Evolutionary conservation across 2,329 filamentous ascomycete genomes (phyloP), one percentile per base, ranked within the genome.

Genomic region (Rhytidhysteron rufulum): DNA sequence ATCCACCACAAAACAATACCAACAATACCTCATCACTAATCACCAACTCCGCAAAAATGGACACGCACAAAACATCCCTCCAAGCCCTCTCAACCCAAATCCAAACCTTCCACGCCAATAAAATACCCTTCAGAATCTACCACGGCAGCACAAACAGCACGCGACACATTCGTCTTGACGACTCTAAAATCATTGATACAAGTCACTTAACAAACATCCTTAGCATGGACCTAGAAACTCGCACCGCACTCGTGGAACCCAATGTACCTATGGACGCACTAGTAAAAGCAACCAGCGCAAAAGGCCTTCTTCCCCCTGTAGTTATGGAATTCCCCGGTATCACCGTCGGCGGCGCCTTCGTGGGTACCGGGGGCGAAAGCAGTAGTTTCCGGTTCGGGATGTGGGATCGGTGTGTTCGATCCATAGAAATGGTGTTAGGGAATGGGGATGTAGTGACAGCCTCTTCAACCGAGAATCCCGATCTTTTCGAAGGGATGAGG

Each of bases 241-340:
- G 17, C 15, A 33, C 17, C n/a, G 31, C 31, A 6, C 4, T 17
- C 3, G 31, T 33, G 10, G 31, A 33, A 33, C 31, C 31, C 11
- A 33, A 33, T 18, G 31, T 33, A 10, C 31, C 31, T 18, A 33
- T 33, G 31, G 31, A 33, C 18, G 10, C 15, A 17, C 31, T 33
- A 5, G 74, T 85, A 1, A 70, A 75, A 39, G 78, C 73, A 2
- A 80, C 80, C 0, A 51, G 81, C 34, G 59, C 64, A 4, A 55
- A 78, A 35, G 75, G 76, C 0, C 65, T 86, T 0, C 62, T 86
- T 1, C 82, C 76, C 1, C 76, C 75, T 0, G 80, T 86, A 0
- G 80, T 86, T 3, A 85, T 85, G 78, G 83, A 86, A 51, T 82
- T 86, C 36, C 82, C 82, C 0, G 80, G 80, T 0, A 86, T 86